Conservation (phyloP, 176 grass and related monocot species). For the Bothriochloa decipiens region DNA sequence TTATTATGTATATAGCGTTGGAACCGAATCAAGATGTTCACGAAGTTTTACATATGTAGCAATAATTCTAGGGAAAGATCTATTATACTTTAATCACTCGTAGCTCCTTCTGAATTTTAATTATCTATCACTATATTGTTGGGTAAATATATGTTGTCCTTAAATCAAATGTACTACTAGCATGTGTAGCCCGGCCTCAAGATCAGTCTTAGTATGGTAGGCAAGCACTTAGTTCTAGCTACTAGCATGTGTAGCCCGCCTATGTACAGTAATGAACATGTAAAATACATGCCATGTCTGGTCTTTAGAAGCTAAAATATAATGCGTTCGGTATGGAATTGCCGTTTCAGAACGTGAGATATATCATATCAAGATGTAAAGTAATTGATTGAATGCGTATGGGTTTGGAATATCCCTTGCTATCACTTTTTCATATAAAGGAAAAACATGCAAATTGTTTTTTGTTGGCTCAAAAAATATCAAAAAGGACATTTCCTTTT, state of each 20-base stretch:
- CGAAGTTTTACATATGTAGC: background rate
- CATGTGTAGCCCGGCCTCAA: background rate
- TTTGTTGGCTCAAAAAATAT: too few relatives aligned
- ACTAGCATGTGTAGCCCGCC: background rate
- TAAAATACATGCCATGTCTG: background rate
- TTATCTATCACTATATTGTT: background rate
- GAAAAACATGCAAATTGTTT: too few relatives aligned
- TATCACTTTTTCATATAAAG: too few relatives aligned
- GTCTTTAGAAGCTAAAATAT: background rate
- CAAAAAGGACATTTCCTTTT: too few relatives aligned
- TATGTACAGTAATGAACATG: background rate
- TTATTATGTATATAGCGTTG: background rate
- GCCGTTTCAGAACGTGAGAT: background rate
- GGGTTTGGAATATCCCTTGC: too few relatives aligned
- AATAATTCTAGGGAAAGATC: background rate
- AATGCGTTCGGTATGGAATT: background rate
- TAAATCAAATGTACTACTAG: background rate
- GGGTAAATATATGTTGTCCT: background rate
- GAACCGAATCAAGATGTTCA: conserved; percentile 1
- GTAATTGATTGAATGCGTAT: background rate
- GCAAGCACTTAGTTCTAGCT: background rate
- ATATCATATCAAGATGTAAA: background rate
- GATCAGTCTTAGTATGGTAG: background rate
- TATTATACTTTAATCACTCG: background rate
- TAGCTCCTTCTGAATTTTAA: background rate